Evolutionary conservation across 176 grass and related monocot genomes (phyloP), one percentile per base, ranked within the genome.

Genomic region (Triticum turgidum): DNA sequence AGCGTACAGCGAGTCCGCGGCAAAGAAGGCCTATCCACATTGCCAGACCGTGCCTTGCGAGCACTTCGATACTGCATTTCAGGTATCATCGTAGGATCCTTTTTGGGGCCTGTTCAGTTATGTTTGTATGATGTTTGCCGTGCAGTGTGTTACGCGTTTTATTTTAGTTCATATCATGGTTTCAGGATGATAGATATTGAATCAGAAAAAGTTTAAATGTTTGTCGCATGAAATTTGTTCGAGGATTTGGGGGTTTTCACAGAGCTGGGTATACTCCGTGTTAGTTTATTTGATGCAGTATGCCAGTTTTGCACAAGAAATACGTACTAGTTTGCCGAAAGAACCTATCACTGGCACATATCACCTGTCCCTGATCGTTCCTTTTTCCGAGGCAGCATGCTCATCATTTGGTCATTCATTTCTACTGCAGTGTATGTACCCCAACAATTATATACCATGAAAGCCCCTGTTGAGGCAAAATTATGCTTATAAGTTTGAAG

Each of bases 1-100:
- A 80, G 93, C 93, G 6, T 95, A 95, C 79, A 98, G 96, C 0
- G 93, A 98, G 89, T 90, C 91, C 1, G 96, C 93, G 34, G 96
- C 93, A 13, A 94, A 65, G 49, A 98, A 95, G 79, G 96, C 91
- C 0, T 98, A 95, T 47, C 90, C 93, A 4, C 94, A 94, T 80
- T 98, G 96, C 63, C 91, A 94, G 65, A 87, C 93, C 7, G 88
- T 98, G 80, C 96, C 93, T n/a, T 98, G 96, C 21, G 93, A 98
- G 87, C 89, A 92, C 32, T 95, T 98, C 4, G 88, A 98, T 18
- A 98, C 88, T 30, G 88, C 90, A 76, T 98, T 98, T 82, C 84
- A 98, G 83, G 96, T 91, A 84, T 34, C 25, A 8, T 63, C 64
- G 25, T 37, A 14, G 70, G n/a, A 67, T 66, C 62, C 71, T 15